A percentile compares a stretch with the other conserved stretches of the same genome.
Evolutionary conservation across 345 rosid species (phyloP).

Genomic region (Heritiera littoralis): DNA sequence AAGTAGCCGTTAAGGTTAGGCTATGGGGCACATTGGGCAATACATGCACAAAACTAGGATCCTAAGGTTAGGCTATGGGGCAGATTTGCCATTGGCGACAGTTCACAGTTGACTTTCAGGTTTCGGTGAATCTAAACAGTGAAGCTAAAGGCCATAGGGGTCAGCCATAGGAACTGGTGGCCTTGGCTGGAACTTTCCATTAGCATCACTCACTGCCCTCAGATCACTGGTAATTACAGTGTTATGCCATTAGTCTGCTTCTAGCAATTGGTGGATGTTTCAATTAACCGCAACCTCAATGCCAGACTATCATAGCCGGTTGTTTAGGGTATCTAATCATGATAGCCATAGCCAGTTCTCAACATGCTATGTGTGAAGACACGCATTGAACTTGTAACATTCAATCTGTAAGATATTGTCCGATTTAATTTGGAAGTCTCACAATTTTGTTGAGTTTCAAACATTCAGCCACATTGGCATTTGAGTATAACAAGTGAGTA

Average conservation of each 20-base stretch:
- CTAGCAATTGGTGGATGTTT: background rate
- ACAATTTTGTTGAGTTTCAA: no score
- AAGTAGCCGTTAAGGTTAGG: conserved; percentile 15
- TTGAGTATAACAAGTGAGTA: no score
- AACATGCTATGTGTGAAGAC: no score
- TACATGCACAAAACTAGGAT: background rate
- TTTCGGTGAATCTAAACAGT: background rate
- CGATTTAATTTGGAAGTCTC: no score
- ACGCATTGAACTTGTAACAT: no score
- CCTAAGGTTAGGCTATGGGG: no score
- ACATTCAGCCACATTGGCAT: no score
- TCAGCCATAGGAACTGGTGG: background rate
- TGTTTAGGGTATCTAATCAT: no score
- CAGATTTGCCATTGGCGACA: background rate
- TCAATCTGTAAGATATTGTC: no score
- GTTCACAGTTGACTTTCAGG: background rate
- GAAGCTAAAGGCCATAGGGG: background rate
- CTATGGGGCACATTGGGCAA: background rate
- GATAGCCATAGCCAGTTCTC: no score
- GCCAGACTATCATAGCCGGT: no score
- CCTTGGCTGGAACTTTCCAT: background rate
- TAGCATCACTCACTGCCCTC: background rate
- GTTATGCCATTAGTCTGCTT: background rate
- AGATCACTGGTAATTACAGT: background rate
- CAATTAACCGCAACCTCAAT: no score